Evolutionary conservation across 371 early-diverging fungal genomes (phyloP).

Genomic region (Mortierella sp.): DNA sequence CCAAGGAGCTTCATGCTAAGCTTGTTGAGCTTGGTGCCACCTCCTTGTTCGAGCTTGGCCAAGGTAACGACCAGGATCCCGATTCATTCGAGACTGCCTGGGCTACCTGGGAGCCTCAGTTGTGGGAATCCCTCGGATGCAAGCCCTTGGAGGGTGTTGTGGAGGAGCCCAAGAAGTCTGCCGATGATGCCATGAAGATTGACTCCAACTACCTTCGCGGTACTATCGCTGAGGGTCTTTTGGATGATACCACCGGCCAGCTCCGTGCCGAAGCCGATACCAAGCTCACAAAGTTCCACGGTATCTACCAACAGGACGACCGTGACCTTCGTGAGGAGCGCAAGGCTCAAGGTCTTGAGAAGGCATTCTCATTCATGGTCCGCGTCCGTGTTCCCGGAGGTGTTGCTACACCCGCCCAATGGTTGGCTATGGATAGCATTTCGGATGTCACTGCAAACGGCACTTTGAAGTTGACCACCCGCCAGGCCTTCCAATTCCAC

Average conservation of each 20-base stretch:
- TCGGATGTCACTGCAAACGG: conserved; percentile 86
- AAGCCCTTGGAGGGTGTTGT: conserved; percentile 75
- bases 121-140: conserved; percentile 87
- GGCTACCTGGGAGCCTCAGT: conserved; percentile 79
- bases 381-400: conserved; percentile 95
- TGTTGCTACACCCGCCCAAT: conserved; percentile 87
- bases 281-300: conserved; percentile 96
- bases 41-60: conserved; percentile 72
- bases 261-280: conserved; percentile 86
- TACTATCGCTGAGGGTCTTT: conserved; percentile 86
- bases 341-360: conserved; percentile 87
- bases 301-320: conserved; percentile 96
- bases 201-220: conserved; percentile 92
- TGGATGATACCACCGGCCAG: conserved; percentile 88
- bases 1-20: conserved; percentile 86
- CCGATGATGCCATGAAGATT: conserved; percentile 93
- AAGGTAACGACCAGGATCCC: conserved; percentile 94
- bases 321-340: conserved; percentile 92
- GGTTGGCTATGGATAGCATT: conserved; percentile 92
- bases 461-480: conserved; percentile 92
- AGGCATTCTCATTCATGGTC: conserved; percentile 95
- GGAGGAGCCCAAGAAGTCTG: conserved; percentile 77
- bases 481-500: conserved; percentile 96
- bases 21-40: conserved; percentile 81
- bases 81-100: conserved; percentile 91